These are phyloP conservation scores for Colletotrichum destructivum DNA, from an alignment of 2,329 filamentous ascomycete species.

Conservation along the genomic window DNA sequence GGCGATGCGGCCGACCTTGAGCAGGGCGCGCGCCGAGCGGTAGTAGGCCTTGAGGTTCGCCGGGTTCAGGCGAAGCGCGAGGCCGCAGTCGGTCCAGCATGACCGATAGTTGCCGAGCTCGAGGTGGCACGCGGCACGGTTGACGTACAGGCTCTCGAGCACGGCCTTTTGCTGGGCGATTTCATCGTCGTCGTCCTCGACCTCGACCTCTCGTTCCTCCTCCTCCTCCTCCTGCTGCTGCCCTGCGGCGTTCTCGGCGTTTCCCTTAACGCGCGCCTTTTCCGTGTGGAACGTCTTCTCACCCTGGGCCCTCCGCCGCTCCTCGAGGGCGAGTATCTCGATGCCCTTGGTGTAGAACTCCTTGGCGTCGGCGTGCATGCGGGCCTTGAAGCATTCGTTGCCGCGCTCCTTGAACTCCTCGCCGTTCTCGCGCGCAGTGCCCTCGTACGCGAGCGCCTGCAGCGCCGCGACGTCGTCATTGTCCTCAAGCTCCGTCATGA, in stretches of 20 bases:
- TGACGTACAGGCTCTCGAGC: conserved; percentile 85
- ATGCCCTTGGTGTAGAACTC: conserved; percentile 95
- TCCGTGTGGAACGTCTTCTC: conserved; percentile 44
- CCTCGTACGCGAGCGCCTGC: conserved; percentile 92
- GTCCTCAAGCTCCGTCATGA: conserved; percentile 95
- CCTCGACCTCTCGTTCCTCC: conserved; percentile 57
- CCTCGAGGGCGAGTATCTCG: conserved; percentile 76
- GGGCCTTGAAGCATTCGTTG: conserved; percentile 86
- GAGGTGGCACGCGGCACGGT: conserved; percentile 91
- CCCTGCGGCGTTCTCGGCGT: too few species aligned
- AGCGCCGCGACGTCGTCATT: conserved; percentile 90
- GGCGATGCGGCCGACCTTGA: conserved; percentile 81
- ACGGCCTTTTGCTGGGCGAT: conserved; percentile 72
- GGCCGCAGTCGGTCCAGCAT: conserved; percentile 87
- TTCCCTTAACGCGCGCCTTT: conserved; percentile 2
- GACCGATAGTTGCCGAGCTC: conserved; percentile 90
- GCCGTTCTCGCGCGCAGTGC: conserved; percentile 86
- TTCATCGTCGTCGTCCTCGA: conserved; percentile 71
- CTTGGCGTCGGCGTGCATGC: conserved; percentile 84
- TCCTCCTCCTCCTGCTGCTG: conserved; percentile 43
- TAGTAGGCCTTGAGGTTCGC: conserved; percentile 92
- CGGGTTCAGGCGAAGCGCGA: conserved; percentile 83
- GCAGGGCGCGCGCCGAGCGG: conserved; percentile 83
- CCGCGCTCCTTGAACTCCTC: conserved; percentile 91
- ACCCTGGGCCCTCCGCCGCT: conserved; percentile 66